These are phyloP conservation scores for Aspergillus olivimuriae DNA, from an alignment of 495 filamentous ascomycete species.

Conservation along the genomic window DNA sequence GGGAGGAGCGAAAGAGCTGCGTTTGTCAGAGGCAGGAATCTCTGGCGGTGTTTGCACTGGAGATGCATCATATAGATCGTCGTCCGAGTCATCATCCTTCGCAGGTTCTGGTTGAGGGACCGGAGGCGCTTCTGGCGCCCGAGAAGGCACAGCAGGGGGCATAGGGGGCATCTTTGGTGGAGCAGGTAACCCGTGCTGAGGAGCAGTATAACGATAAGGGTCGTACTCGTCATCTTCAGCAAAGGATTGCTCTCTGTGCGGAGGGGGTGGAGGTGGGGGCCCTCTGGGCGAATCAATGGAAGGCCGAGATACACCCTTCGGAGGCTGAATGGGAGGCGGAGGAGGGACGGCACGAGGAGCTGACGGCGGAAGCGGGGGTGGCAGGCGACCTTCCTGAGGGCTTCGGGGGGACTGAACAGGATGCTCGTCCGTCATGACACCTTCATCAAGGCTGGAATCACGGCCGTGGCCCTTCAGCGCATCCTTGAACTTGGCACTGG, in stretches of 20 bases:
- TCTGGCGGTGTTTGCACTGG: constrained; percentile 43
- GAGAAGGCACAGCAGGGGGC: constrained; percentile 12
- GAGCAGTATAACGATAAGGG: constrained; percentile 59
- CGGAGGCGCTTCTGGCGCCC: constrained; percentile 11
- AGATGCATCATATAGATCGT: constrained; percentile 48
- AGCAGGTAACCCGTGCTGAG: constrained; percentile 33
- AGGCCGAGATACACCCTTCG: constrained; percentile 34
- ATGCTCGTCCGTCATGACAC: constrained; percentile 44
- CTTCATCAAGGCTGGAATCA: constrained; percentile 65
- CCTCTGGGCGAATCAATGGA: constrained; percentile 68
- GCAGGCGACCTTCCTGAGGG: constrained; percentile 43
- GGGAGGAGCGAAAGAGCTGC: constrained; percentile 23
- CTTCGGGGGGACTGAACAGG: constrained; percentile 42
- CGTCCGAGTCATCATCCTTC: constrained; percentile 37
- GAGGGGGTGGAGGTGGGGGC: constrained; percentile 51
- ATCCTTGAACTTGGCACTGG: constrained; percentile 83
- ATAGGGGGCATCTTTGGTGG: constrained; percentile 24
- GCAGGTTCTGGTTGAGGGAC: constrained; percentile 24
- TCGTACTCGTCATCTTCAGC: constrained; percentile 67
- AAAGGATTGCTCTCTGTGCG: constrained; percentile 34
- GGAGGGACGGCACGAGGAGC: constrained; percentile 50
- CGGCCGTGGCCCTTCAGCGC: constrained; percentile 77
- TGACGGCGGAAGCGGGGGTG: constrained; percentile 53
- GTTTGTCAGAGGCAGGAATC: constrained; percentile 28
- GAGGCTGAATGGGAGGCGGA: constrained; percentile 45